phyloP scores from a whole-genome alignment of 2,329 filamentous ascomycete species.

The Nemania sp. region DNA sequence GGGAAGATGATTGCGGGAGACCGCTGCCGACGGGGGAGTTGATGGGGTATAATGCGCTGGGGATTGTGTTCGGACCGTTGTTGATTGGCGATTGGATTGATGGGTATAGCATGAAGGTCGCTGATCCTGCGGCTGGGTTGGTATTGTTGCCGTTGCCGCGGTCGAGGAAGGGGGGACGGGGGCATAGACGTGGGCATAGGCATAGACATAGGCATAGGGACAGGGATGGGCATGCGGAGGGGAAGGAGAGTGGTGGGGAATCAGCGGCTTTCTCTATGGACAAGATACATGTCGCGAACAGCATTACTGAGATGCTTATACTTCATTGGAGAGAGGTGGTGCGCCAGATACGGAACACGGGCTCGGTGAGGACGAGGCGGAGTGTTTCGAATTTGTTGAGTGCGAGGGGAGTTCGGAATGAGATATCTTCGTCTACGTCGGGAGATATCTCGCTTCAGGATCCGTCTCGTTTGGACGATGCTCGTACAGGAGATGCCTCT shows the following conservation, averaged over 20 bases:
- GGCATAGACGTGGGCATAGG: conserved; percentile 38
- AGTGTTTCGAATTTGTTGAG: conserved; percentile 12
- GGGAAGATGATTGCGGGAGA: conserved; percentile 55
- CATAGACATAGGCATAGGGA: conserved; percentile 41
- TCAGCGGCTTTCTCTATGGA: conserved; percentile 52
- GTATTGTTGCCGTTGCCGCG: conserved; percentile 49
- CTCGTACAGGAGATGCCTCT: conserved; percentile 37
- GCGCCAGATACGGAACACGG: conserved; percentile 58
- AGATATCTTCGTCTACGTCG: conserved; percentile 49
- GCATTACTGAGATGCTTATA: conserved; percentile 67
- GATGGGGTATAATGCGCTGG: conserved; percentile 66
- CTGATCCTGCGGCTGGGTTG: conserved; percentile 46
- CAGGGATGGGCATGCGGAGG: no score
- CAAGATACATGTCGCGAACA: conserved; percentile 61
- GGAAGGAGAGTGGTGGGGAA: no score
- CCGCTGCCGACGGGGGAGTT: conserved; percentile 59
- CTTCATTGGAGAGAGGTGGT: conserved; percentile 67
- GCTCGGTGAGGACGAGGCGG: conserved; percentile 37
- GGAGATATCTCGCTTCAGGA: conserved; percentile 45
- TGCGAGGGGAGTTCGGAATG: conserved; percentile 19
- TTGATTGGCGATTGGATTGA: conserved; percentile 61
- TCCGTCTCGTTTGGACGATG: conserved; percentile 42
- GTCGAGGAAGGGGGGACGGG: conserved; percentile 48
- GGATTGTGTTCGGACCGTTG: conserved; percentile 67
- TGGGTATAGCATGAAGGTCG: conserved; percentile 53